Evolutionary conservation across 306 rosid species (phyloP).

Genomic region (Rosa persica): DNA sequence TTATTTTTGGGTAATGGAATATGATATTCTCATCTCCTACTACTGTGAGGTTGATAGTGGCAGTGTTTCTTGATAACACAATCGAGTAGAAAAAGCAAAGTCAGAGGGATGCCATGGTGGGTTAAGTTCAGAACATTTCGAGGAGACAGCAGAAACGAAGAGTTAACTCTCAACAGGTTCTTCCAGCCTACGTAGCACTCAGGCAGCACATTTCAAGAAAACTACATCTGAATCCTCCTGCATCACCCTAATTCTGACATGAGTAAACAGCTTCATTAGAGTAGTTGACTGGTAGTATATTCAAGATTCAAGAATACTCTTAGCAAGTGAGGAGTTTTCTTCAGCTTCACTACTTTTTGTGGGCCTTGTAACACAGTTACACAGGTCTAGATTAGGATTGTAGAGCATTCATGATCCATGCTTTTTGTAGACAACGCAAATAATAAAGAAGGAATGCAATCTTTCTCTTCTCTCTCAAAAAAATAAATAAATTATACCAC

Average conservation of each 20-base stretch:
- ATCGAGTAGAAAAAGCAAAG: slow-evolving; percentile 82
- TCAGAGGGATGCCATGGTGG: slow-evolving; percentile 99
- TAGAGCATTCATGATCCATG: slow-evolving; percentile 33
- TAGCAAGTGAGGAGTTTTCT: not conserved
- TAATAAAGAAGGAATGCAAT: slow-evolving; percentile 5
- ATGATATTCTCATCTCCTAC: slow-evolving; percentile 84
- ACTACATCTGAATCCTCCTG: not conserved
- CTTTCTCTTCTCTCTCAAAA: not conserved
- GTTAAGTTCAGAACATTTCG: slow-evolving; percentile 83
- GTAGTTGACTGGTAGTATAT: not conserved
- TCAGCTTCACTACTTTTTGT: slow-evolving; percentile 22
- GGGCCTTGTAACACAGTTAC: slow-evolving; percentile 19
- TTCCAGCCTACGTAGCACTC: slow-evolving; percentile 72
- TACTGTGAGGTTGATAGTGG: slow-evolving; percentile 77
- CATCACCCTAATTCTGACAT: slow-evolving; percentile 12
- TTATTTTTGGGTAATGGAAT: slow-evolving; percentile 36
- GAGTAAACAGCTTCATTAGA: not conserved
- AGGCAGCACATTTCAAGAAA: not conserved
- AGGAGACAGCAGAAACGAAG: slow-evolving; percentile 97
- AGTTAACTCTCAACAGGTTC: slow-evolving; percentile 92
- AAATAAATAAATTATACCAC: not conserved
- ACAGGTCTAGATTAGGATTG: slow-evolving; percentile 24
- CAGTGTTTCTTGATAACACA: slow-evolving; percentile 92
- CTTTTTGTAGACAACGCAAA: slow-evolving; percentile 39
- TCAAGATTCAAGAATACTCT: not conserved